Evolutionary conservation across 2,329 filamentous ascomycete species (phyloP).

Genomic region (Sarocladium strictum): DNA sequence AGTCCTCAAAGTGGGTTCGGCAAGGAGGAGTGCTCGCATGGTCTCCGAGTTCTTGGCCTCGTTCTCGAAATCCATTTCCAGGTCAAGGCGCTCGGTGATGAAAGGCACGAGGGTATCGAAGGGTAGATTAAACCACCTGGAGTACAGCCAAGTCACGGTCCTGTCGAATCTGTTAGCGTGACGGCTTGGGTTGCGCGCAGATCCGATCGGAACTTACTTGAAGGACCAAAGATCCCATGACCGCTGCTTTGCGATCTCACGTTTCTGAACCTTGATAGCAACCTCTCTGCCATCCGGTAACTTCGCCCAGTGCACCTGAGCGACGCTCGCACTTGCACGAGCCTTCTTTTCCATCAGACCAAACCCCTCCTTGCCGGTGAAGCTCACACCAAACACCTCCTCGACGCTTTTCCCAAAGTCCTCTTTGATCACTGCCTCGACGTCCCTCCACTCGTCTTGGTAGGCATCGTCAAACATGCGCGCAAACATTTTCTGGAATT

Average conservation of each 20-base stretch:
- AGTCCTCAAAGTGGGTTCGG: slow-evolving; percentile 68
- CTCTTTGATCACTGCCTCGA: slow-evolving; percentile 77
- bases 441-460: slow-evolving; percentile 81
- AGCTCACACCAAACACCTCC: slow-evolving; percentile 89
- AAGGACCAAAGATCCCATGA: slow-evolving; percentile 96
- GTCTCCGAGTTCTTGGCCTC: slow-evolving; percentile 83
- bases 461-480: slow-evolving; percentile 98
- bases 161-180: slow-evolving; percentile 31
- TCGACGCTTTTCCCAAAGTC: slow-evolving; percentile 85
- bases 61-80: slow-evolving; percentile 92
- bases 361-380: slow-evolving; percentile 63
- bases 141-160: slow-evolving; percentile 76
- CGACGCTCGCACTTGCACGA: slow-evolving; percentile 80
- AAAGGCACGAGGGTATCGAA: slow-evolving; percentile 88
- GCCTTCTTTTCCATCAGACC: slow-evolving; percentile 56
- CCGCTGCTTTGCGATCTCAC: slow-evolving; percentile 85
- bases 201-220: slow-evolving; percentile 49
- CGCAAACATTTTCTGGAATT: slow-evolving; percentile 94
- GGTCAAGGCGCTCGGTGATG: slow-evolving; percentile 81
- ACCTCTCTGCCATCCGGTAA: slow-evolving; percentile 83
- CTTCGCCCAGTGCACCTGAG: slow-evolving; percentile 93
- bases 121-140: slow-evolving; percentile 86
- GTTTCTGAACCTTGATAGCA: slow-evolving; percentile 94
- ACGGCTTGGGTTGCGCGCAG: background rate
- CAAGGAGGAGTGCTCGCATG: slow-evolving; percentile 72